Base-by-base conservation (phyloP, 352 stramenopile genomes). In the Aphanomyces astaci region DNA sequence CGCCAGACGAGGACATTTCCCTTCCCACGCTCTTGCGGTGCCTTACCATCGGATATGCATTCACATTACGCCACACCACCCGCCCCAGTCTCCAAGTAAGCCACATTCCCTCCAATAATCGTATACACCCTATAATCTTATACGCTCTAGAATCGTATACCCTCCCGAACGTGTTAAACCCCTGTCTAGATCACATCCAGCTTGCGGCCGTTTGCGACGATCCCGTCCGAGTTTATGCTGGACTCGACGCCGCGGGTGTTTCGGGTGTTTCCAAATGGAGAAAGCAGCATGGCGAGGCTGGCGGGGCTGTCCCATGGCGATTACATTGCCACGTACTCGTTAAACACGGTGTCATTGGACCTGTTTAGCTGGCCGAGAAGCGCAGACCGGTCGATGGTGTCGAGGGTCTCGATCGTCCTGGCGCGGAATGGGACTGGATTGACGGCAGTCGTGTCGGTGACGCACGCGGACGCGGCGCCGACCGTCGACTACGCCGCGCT, bases 251-350 rank as follows among this genome's bases (percentile, higher is more conserved):
- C 78, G 40, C 80, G 78, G 19, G 72, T 88, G 40, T 88, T 85
- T 72, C 80, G 80, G 3, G 55, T 85, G n/a, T 78, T 84, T n/a
- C 74, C 78, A n/a, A 84, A 89, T 65, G 84, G 84, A 39, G 65
- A 78, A 45, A 78, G 81, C n/a, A 73, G 64, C 24, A 71, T 76
- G 27, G 63, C 60, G 28, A 72, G 66, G 33, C 65, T 81, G n/a
- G 71, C 73, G 22, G 69, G 56, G 2, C 63, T 75, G 19, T 63
- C 48, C 28, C 81, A 77, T 53, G 83, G 83, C 28, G 81, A 92
- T 72, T 92, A 92, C 57, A 67, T 86, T 39, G 82, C 75, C 13
- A 73, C 82, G 13, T n/a, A 33, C 19, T 33, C n/a, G n/a, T n/a
- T 19, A 7, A 36, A 36, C 30, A 22, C n/a, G 51, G 13, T 59